Base-by-base conservation (phyloP, 352 stramenopile species). In the Globisporangium paroecandrum region DNA sequence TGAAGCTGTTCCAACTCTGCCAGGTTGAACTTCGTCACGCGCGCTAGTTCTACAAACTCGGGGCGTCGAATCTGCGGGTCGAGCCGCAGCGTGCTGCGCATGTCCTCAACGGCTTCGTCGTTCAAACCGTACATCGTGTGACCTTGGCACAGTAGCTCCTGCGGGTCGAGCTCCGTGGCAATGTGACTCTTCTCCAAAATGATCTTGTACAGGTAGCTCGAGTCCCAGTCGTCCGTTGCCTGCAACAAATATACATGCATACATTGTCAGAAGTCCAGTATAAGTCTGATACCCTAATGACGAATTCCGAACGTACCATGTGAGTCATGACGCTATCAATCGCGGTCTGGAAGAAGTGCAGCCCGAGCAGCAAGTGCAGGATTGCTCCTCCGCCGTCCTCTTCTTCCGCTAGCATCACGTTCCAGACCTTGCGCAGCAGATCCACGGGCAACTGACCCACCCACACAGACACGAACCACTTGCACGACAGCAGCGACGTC, bases 401-500 rank as follows among this genome's bases (percentile, higher is more conserved):
- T 24, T 36, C 69, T 32, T 36, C 29, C 6, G 68, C 71, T 0
- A 93, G 66, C 82, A 91, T 91, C 1, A 72, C 78, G 47, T 89
- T 72, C 85, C 85, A 93, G 7, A 91, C 72, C 20, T 79, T 62
- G 56, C 76, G 69, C 12, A 93, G 75, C 57, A 89, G 51, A 10
- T 69, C 43, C 8, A 75, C 36, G 7, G 82, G 81, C 6, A 91
- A 62, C 62, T 90, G 77, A 25, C 81, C 81, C 24, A 93, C 82
- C 81, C 82, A 93, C 4, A 93, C 57, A 7, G 81, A 79, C 5
- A 93, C 81, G 43, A 91, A 93, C 85, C 85, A 93, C 70, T 93
- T 93, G 72, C 77, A 91, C 32, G 79, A 83, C 8, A 93, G 65
- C 22, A 93, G 61, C 32, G 82, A 89, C 18, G 82, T 79, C 29